Evolutionary conservation across 805 yeast species (phyloP).

Genomic region (Hanseniaspora thailandica): DNA sequence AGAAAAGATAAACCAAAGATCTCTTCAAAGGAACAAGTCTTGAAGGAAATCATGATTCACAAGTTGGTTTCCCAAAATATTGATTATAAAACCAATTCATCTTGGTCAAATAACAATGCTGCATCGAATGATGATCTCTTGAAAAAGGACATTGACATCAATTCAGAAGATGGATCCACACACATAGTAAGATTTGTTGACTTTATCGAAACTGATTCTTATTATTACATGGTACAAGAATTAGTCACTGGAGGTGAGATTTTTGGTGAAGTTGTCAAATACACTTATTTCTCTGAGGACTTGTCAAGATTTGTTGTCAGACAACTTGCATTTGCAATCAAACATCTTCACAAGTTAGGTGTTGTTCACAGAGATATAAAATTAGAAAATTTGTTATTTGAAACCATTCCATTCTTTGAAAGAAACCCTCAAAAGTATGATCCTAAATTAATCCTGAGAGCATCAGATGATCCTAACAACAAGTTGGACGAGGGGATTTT

Average conservation of each 20-base stretch:
- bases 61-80: constrained; percentile 40
- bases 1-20: constrained; percentile 20
- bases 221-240: constrained; percentile 63
- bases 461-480: constrained; percentile 53
- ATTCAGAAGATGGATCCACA: constrained; percentile 22
- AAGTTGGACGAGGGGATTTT: constrained; percentile 85
- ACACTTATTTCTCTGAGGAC: constrained; percentile 55
- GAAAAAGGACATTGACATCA: constrained; percentile 10
- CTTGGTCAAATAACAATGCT: neutral
- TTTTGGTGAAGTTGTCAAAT: constrained; percentile 54
- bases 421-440: constrained; percentile 21
- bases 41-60: constrained; percentile 69
- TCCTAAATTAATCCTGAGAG: constrained; percentile 32
- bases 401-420: constrained; percentile 25
- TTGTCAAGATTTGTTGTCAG: constrained; percentile 49
- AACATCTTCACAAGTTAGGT: constrained; percentile 63
- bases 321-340: constrained; percentile 53
- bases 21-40: constrained; percentile 42
- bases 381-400: constrained; percentile 65
- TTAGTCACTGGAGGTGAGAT: constrained; percentile 68
- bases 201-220: constrained; percentile 49
- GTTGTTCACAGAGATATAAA: constrained; percentile 76
- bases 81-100: neutral
- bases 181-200: constrained; percentile 55
- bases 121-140: neutral